Evolutionary conservation across 306 rosid genomes (phyloP), one percentile per base, ranked within the genome.

Genomic region (Cercis canadensis): DNA sequence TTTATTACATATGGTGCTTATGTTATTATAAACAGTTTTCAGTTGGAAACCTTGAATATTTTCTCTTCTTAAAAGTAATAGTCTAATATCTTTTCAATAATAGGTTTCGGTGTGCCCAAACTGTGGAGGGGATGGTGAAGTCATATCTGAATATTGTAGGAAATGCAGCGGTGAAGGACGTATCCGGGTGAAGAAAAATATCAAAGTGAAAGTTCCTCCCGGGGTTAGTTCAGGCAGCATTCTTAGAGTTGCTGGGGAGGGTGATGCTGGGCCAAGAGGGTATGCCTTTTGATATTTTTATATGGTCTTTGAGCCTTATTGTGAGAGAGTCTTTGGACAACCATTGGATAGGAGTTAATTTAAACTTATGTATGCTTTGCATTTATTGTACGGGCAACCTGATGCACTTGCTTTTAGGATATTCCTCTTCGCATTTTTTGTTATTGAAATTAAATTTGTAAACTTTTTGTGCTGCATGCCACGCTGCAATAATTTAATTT

Each of bases 61-160:
- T 63, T 11, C 32, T 64, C 45, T 68, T 44, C 63, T 36, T 19
- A 31, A 51, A 61, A 59, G 46, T 66, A 47, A 33, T 70, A 33
- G 49, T 45, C 75, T 56, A 41, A 65, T 72, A 16, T 21, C 29
- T 37, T 56, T 70, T 75, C 70, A 50, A 72, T 67, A 40, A 72
- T 78, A 92, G 99, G 99, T 91, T 81, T 89, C 97, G 65, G 82
- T 88, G 34, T 94, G 99, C 82, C 95, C 99, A 24, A 86, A 50
- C 66, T 94, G 99, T 80, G 89, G 92, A 62, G 99, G 99, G 39
- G 86, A 91, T 68, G 99, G 97, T 77, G 99, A 91, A 79, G 84
- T 86, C 78, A 86, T 94, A 79, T 87, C 95, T 72, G 97, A 94
- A 78, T 84, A 69, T 83, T 94, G 99, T 56, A 78, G 95, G 74